phyloP scores from a whole-genome alignment of 225 moss, liverwort and hornwort species.

The Bryoerythrophyllum caledonicum region DNA sequence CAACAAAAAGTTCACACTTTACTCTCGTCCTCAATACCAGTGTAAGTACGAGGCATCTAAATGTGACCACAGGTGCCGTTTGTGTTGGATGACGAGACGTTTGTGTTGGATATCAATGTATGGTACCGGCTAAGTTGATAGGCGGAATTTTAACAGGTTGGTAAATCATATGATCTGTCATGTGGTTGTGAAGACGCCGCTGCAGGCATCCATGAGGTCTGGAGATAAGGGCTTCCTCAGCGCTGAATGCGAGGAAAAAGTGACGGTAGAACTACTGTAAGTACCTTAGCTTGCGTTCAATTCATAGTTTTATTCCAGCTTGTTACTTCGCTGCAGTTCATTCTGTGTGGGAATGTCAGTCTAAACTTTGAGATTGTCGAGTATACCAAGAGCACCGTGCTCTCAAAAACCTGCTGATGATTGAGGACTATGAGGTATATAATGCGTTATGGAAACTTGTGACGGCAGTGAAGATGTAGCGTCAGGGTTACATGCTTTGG shows the following conservation, averaged over 20 bases:
- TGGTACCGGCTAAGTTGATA: neutral
- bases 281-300: neutral
- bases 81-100: neutral
- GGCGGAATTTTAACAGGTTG: no score
- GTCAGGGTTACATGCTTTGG: no score
- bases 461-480: no score
- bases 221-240: neutral
- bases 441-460: no score
- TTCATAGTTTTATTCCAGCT: neutral
- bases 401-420: no score
- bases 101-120: neutral
- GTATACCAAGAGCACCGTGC: neutral
- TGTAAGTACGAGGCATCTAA: neutral
- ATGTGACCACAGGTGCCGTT: neutral
- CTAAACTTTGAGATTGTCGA: neutral
- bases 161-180: neutral
- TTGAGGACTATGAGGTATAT: no score
- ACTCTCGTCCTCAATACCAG: slow-evolving; percentile 2
- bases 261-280: neutral
- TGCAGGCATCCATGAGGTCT: no score
- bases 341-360: neutral
- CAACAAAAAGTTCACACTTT: neutral
- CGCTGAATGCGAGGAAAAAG: neutral
- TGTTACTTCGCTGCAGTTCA: neutral
- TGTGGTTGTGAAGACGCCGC: neutral